Evolutionary conservation across 306 rosid species (phyloP).

Genomic region (Malus asiatica): DNA sequence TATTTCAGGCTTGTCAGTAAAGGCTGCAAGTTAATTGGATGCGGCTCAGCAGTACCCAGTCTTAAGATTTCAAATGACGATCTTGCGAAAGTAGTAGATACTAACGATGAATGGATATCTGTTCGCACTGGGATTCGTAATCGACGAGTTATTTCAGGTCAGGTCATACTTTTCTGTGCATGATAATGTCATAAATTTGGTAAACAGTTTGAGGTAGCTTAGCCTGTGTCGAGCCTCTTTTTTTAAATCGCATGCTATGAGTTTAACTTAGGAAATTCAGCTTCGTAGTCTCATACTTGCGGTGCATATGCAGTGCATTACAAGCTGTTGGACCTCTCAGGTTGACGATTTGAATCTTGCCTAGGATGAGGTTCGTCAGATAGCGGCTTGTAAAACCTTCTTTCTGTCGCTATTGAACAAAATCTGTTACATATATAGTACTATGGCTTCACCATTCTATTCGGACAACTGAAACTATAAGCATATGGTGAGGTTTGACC

Average conservation of each 20-base stretch:
- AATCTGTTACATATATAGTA: not conserved
- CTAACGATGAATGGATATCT: slow-evolving; percentile 86
- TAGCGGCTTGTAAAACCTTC: not conserved
- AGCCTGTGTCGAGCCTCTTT: slow-evolving; percentile 12
- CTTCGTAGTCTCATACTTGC: not conserved
- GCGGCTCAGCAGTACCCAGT: slow-evolving; percentile 89
- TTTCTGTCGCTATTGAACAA: not conserved
- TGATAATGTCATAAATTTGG: slow-evolving; percentile 6
- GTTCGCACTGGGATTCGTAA: slow-evolving; percentile 88
- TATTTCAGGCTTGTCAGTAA: slow-evolving; percentile 56
- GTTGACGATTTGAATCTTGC: not conserved
- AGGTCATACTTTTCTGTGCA: slow-evolving; percentile 16
- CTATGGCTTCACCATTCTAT: not conserved
- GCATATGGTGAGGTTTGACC: not conserved
- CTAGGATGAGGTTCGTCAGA: not conserved
- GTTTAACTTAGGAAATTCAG: not conserved
- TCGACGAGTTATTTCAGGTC: slow-evolving; percentile 81
- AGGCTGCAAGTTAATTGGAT: slow-evolving; percentile 96
- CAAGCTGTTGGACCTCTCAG: not conserved
- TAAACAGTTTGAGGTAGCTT: slow-evolving; percentile 5
- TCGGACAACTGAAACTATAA: not conserved
- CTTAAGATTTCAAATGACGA: slow-evolving; percentile 86
- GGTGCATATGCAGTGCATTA: not conserved
- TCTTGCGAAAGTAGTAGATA: slow-evolving; percentile 81
- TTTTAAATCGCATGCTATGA: not conserved